Base-by-base conservation (phyloP, 768 basidiomycete species). In the Auricularia cornea region DNA sequence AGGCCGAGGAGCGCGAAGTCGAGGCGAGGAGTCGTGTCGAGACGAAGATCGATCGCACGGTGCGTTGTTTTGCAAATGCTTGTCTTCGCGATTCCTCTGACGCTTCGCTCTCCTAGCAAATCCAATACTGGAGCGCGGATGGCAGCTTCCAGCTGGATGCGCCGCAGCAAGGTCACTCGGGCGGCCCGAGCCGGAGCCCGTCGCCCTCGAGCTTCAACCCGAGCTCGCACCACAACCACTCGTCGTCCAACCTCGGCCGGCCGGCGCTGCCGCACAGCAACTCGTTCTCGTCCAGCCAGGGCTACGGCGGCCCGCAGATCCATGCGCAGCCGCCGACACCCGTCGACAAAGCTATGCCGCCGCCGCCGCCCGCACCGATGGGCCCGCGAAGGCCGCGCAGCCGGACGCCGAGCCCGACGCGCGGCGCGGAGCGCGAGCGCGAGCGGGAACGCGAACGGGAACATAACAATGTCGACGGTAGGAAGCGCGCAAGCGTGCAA, bases 1-100 rank as follows among this genome's bases (percentile, higher is more conserved):
- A 76, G 65, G 71, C 69, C 59, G 76, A 82, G 61, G 75, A 90
- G 72, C 76, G 83, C 26, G 80, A 83, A 67, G 81, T 83, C 2
- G 82, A 90, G 68, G 86, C 92, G 67, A 77, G 84, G 64, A 94
- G 91, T 70, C 80, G 79, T 69, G 84, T 80, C 66, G 89, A 93
- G 48, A 79, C 77, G 2, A 81, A 81, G 66, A 82, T 92, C 75
- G 86, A 87, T 71, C 77, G 83, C 61, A 80, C 79, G 69, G 93
- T 94, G 66, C 66, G 83, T 77, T 26, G 2, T 8, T 28, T 0
- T 29, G 11, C 32, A 41, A 20, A n/a, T n/a, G n/a, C n/a, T n/a
- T 26, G 4, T 11, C 51, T 44, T 56, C 29, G 18, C 29, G 61
- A 0, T 44, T 23, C 33, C 52, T 59, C 29, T 18, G 23, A 23